Evolutionary conservation across 768 basidiomycete species (phyloP), one percentile per base, ranked within the genome.

Genomic region (Naematelia aurantialba): DNA sequence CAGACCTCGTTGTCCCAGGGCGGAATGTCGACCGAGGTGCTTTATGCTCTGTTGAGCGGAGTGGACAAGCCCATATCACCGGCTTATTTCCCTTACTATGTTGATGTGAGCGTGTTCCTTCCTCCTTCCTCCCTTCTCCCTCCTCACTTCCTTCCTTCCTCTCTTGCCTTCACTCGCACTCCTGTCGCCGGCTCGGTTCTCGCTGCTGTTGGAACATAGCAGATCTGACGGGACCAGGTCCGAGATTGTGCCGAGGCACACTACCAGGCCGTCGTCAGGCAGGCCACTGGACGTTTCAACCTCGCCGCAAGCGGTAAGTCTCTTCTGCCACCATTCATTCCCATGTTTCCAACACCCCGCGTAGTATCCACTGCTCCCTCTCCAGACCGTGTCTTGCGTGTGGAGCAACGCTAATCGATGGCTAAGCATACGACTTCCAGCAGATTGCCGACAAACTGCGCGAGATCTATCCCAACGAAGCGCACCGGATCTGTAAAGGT

Each of bases 171-270:
- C 50, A 45, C 30, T 45, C n/a, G n/a, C n/a, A n/a, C n/a, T n/a
- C n/a, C n/a, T n/a, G n/a, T n/a, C n/a, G n/a, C n/a, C n/a, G n/a
- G n/a, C n/a, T n/a, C n/a, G n/a, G n/a, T n/a, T n/a, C n/a, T n/a
- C n/a, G n/a, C n/a, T n/a, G n/a, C n/a, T n/a, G n/a, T n/a, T n/a
- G n/a, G n/a, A n/a, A n/a, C n/a, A n/a, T n/a, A n/a, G n/a, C n/a
- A n/a, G n/a, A n/a, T n/a, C n/a, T n/a, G n/a, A n/a, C n/a, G n/a
- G n/a, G n/a, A 39, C 8, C 17, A 39, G 34, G 68, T 69, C 10
- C 61, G 70, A 27, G 65, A 69, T 26, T 61, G 59, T 24, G 70
- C 63, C 24, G 62, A 67, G 39, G 68, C 66, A 19, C 70, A 69
- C 42, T 67, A 63, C 49, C 56, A 67, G 55, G 65, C 63, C 25